These are phyloP conservation scores for Moricandia moricandioides DNA, from an alignment of 345 rosid genomes.

Conservation along the genomic window DNA sequence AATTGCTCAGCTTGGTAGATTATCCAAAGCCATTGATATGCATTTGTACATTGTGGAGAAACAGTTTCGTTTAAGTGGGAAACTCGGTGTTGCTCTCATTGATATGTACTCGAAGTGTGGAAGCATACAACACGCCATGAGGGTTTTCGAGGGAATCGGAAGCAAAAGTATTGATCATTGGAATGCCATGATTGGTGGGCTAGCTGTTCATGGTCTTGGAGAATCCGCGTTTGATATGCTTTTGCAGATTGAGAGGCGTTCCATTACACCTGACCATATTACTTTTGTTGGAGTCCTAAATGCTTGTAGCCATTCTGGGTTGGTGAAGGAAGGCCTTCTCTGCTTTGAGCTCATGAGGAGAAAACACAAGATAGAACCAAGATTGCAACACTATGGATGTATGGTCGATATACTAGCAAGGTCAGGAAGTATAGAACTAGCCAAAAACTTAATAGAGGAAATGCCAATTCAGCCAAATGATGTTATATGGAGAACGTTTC, in stretches of 20 bases:
- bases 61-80: conserved; percentile 35
- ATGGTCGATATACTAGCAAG: conserved; percentile 53
- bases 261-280: conserved; percentile 46
- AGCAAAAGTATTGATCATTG: conserved; percentile 51
- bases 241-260: conserved; percentile 40
- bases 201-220: conserved; percentile 57
- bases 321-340: conserved; percentile 52
- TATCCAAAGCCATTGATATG: conserved; percentile 48
- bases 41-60: conserved; percentile 44
- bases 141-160: conserved; percentile 39
- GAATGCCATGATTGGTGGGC: conserved; percentile 62
- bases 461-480: conserved; percentile 45
- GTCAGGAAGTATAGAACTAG: conserved; percentile 48
- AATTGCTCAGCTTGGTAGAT: conserved; percentile 51
- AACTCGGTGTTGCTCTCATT: conserved; percentile 57
- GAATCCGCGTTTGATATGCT: conserved; percentile 46
- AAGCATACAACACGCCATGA: conserved; percentile 45
- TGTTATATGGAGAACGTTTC: conserved; percentile 53
- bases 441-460: conserved; percentile 44
- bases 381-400: conserved; percentile 60
- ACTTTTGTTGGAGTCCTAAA: conserved; percentile 55
- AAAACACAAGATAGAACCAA: conserved; percentile 48
- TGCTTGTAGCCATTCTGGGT: conserved; percentile 65
- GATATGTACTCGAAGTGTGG: conserved; percentile 65
- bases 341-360: conserved; percentile 55